Base-by-base conservation (phyloP, 2,329 filamentous ascomycete species). In the Penicillium sp. region DNA sequence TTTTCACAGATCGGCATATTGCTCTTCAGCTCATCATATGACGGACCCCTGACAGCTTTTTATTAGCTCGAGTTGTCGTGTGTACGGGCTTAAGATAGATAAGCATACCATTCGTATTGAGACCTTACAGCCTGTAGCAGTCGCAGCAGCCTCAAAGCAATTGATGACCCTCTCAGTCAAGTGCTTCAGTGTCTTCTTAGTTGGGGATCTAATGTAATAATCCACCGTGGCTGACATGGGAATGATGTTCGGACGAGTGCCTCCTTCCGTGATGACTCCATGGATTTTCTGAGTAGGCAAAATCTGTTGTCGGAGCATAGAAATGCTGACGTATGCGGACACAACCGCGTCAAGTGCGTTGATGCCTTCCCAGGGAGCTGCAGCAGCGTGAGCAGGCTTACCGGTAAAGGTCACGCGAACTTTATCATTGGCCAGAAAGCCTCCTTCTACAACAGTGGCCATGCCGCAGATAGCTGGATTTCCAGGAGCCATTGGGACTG, bases 281-380 rank as follows among this genome's bases (percentile, higher is more conserved):
- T 83, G 78, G 14, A 82, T 71, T 33, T 77, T 76, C 57, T 81
- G 74, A n/a, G 75, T 74, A 0, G 82, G 79, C 58, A 77, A 74
- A 7, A 81, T 79, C 66, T 85, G 82, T 65, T 85, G 82, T 1
- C 83, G 75, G 5, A 85, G 74, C 1, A 82, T 73, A 0, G 79
- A 79, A 14, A 85, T 68, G 44, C 68, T 70, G 27, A 70, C 65
- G 49, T 75, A 76, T 1, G 70, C 78, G 0, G 76, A 74, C 2
- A 85, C 73, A 14, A 84, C 71, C 0, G 82, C 82, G 61, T 85
- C 83, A 0, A 85, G 73, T 0, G 83, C 83, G 65, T 85, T 85
- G 63, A 81, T 77, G 0, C 83, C 83, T 12, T 82, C 73, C 82
- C 82, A 85, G 0, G 82, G 83, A 14, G 72, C 77, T 2, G 78